phyloP scores from a whole-genome alignment of 257 asterid species.

The Ehretia macrophylla region DNA sequence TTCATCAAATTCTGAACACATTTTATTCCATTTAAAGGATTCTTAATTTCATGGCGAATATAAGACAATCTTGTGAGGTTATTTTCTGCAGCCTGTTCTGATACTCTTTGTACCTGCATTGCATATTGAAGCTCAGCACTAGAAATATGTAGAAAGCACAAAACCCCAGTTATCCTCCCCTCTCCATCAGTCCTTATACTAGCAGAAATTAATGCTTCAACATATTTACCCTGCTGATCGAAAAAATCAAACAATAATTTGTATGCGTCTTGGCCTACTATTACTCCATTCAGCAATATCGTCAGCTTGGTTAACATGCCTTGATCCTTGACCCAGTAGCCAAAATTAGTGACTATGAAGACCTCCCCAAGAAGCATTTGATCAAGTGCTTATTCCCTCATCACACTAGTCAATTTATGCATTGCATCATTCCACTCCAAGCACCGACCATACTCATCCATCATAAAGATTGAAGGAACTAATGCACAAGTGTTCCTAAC shows the following conservation, averaged over 20 bases:
- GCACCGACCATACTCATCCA: conserved; percentile 62
- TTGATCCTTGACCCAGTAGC: conserved; percentile 58
- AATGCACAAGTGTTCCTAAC: conserved; percentile 51
- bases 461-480: conserved; percentile 73
- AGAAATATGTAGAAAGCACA: conserved; percentile 63
- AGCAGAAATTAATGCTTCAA: conserved; percentile 58
- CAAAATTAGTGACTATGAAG: conserved; percentile 50
- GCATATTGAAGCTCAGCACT: conserved; percentile 72
- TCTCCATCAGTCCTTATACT: conserved; percentile 42
- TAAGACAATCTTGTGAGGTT: conserved; percentile 49
- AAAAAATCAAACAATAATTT: conserved; percentile 49
- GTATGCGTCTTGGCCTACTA: conserved; percentile 48
- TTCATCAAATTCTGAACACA: conserved; percentile 46
- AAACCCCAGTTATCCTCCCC: conserved; percentile 52
- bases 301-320: conserved; percentile 56
- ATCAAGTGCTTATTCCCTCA: conserved; percentile 48
- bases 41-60: conserved; percentile 45
- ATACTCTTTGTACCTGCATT: conserved; percentile 37
- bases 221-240: conserved; percentile 40
- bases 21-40: conserved; percentile 62
- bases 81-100: conserved; percentile 51
- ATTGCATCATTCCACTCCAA: conserved; percentile 68
- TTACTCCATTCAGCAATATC: conserved; percentile 47
- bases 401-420: conserved; percentile 52
- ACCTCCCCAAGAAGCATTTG: conserved; percentile 77